These are phyloP conservation scores for Heteromeles arbutifolia DNA, from an alignment of 306 rosid species.

Conservation along the genomic window DNA sequence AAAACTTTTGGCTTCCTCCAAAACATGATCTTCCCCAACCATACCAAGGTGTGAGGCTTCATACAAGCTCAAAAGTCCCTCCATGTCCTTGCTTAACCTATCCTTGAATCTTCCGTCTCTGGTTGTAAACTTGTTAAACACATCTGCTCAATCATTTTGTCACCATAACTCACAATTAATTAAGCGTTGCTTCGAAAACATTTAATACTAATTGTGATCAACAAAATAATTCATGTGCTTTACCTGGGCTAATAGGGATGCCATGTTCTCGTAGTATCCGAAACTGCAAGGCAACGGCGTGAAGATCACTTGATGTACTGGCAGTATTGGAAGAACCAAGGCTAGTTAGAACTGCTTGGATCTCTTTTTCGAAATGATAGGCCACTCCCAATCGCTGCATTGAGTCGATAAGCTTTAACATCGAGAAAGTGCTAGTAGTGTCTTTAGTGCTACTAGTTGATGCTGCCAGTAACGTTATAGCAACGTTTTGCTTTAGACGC, in stretches of 20 bases:
- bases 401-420: conserved; percentile 7
- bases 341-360: background rate
- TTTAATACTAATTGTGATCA: too few species aligned
- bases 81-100: conserved; percentile 6
- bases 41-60: conserved; percentile 27
- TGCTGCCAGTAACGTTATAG: background rate
- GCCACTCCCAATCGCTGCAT: conserved; percentile 23
- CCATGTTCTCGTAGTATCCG: conserved; percentile 21
- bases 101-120: conserved; percentile 11
- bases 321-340: background rate
- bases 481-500: conserved; percentile 5
- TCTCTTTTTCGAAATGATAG: conserved; percentile 26
- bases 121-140: conserved; percentile 8
- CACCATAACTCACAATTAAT: background rate
- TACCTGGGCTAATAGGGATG: conserved; percentile 18
- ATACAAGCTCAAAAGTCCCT: conserved; percentile 26
- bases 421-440: background rate
- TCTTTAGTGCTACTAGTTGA: background rate
- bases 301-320: background rate
- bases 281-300: conserved; percentile 5
- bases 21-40: conserved; percentile 16
- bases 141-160: conserved; percentile 1
- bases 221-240: background rate
- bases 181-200: background rate
- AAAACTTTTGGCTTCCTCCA: conserved; percentile 21